Percentiles rank a stretch among this genome's conserved stretches.
These are phyloP conservation scores for Daldinia sp. DNA, from an alignment of 2,329 filamentous ascomycete genomes.

Conservation along the genomic window DNA sequence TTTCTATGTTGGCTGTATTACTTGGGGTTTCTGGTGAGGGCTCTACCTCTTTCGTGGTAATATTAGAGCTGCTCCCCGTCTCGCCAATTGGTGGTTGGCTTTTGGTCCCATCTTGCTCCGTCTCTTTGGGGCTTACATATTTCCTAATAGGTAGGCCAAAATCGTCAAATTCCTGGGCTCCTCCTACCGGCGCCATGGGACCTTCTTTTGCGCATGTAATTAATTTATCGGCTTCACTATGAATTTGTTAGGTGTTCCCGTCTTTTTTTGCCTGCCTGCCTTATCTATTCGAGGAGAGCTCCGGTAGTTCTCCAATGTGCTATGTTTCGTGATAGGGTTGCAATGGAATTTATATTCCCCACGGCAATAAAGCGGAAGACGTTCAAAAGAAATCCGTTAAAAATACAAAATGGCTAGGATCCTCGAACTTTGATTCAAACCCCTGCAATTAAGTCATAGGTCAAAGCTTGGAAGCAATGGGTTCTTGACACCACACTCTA, in stretches of 20 bases:
- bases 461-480: conserved; percentile 4
- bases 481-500: not conserved
- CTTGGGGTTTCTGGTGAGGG: conserved; percentile 27
- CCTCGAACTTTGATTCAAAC: conserved; percentile 24
- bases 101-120: conserved; percentile 24
- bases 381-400: conserved; percentile 26
- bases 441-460: conserved; percentile 13
- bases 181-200: conserved; percentile 51
- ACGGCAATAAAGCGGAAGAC: conserved; percentile 40
- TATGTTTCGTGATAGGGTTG: conserved; percentile 20
- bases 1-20: conserved; percentile 4
- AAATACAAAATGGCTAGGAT: conserved; percentile 28
- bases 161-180: conserved; percentile 70
- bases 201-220: conserved; percentile 50
- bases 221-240: conserved; percentile 27
- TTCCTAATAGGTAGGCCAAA: conserved; percentile 76
- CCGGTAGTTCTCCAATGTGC: conserved; percentile 25
- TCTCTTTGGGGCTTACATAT: conserved; percentile 53
- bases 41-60: conserved; percentile 16
- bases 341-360: conserved; percentile 38
- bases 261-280: conserved; percentile 19
- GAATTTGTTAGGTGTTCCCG: conserved; percentile 12
- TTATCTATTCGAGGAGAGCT: conserved; percentile 31
- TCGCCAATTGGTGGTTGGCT: conserved; percentile 26
- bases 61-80: conserved; percentile 9